These are phyloP conservation scores for Vigna reflexopilosa DNA, from an alignment of 306 rosid genomes.

Conservation along the genomic window DNA sequence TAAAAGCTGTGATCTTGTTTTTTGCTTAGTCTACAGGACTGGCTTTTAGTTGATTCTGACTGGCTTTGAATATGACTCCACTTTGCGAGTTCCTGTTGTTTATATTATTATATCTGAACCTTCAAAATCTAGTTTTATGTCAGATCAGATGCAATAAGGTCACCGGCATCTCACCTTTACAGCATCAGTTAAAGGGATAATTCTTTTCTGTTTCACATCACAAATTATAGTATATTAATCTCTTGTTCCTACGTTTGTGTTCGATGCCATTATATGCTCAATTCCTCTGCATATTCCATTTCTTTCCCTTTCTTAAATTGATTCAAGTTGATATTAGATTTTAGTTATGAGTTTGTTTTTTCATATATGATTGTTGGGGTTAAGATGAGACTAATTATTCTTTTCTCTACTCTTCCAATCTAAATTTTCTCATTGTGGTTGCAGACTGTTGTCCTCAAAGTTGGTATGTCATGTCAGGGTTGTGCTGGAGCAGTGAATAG, in stretches of 20 bases:
- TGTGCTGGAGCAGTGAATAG: slow-evolving; percentile 93
- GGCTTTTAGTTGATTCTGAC: neutral
- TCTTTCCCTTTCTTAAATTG: neutral
- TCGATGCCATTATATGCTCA: neutral
- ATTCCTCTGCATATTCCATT: neutral
- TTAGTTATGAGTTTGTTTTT: neutral
- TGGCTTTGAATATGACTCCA: neutral
- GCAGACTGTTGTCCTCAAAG: slow-evolving; percentile 94
- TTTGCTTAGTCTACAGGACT: neutral
- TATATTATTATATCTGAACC: neutral
- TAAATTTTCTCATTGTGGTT: slow-evolving; percentile 23
- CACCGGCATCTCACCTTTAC: neutral
- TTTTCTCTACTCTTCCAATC: neutral
- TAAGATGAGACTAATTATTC: neutral
- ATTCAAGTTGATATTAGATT: neutral
- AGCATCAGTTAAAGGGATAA: neutral
- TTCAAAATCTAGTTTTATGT: neutral
- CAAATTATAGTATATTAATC: slow-evolving; percentile 3
- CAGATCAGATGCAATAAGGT: neutral
- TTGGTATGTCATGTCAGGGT: slow-evolving; percentile 92
- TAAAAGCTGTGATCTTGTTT: neutral
- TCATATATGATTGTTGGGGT: neutral
- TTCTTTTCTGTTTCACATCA: neutral
- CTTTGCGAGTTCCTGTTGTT: neutral
- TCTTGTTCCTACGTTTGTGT: neutral